Percentiles rank a stretch among this genome's conserved stretches.
phyloP scores from a whole-genome alignment of 106 monocot species.

The Ottelia alismoides region DNA sequence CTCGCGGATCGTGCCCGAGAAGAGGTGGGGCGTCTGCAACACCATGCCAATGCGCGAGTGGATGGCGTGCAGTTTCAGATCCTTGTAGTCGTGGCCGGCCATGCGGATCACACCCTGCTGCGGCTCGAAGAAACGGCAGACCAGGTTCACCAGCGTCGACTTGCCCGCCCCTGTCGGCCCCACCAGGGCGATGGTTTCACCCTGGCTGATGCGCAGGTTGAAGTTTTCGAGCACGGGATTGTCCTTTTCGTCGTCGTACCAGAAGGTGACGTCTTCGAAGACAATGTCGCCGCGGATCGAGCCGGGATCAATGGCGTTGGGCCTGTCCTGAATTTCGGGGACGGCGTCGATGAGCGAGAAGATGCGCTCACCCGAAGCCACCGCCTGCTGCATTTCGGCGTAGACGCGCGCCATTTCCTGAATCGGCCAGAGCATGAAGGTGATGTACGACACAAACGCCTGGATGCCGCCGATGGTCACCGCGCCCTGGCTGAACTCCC shows the following conservation, averaged over 20 bases:
- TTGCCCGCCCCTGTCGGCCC: too few species aligned
- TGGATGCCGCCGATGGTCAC: too few species aligned
- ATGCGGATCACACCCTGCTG: constrained; percentile 4
- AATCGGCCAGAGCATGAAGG: too few species aligned
- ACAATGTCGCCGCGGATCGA: constrained; percentile 1
- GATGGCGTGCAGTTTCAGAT: neutral
- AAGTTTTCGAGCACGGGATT: constrained; percentile 2
- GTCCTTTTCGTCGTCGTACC: neutral
- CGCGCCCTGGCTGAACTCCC: too few species aligned
- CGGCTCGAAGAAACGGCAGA: constrained; percentile 3
- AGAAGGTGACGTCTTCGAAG: constrained; percentile 1
- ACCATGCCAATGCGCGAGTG: neutral
- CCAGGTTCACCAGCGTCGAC: constrained; percentile 3
- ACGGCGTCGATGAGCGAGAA: too few species aligned
- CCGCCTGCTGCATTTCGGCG: too few species aligned
- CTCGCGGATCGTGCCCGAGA: constrained; percentile 1
- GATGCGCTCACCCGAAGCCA: too few species aligned
- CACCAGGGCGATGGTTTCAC: too few species aligned
- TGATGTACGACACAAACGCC: too few species aligned
- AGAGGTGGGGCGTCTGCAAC: constrained; percentile 1
- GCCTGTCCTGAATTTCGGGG: neutral
- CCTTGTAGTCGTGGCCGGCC: neutral
- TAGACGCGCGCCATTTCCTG: too few species aligned
- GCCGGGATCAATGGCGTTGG: neutral
- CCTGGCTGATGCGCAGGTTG: too few species aligned